Conservation (phyloP, 768 basidiomycete species). For the Leccinum subtestaceum region DNA sequence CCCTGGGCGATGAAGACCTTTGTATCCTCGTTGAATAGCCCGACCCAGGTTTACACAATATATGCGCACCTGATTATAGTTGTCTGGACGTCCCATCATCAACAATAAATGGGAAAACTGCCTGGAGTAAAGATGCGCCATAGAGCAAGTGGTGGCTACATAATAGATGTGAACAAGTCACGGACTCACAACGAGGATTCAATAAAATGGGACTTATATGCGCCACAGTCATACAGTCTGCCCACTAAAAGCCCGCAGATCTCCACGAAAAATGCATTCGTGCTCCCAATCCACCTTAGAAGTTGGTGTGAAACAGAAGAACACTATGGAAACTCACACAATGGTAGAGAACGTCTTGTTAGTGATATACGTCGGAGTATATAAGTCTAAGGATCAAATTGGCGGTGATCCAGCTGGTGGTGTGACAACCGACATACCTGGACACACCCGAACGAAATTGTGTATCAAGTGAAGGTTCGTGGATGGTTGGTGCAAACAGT, state of each 20-base stretch:
- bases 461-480: conserved; percentile 25
- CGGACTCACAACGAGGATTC: conserved; percentile 34
- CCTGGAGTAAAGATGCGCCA: conserved; percentile 16
- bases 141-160: conserved; percentile 22
- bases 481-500: no score
- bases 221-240: conserved; percentile 47
- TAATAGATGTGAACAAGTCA: conserved; percentile 6
- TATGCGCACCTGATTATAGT: conserved; percentile 41
- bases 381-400: conserved; percentile 34
- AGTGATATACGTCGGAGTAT: conserved; percentile 36
- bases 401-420: background rate
- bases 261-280: conserved; percentile 46
- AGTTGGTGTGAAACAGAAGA: background rate
- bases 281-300: conserved; percentile 45
- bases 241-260: conserved; percentile 45
- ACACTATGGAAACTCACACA: conserved; percentile 29
- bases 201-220: no score
- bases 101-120: conserved; percentile 42
- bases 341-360: conserved; percentile 37
- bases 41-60: no score
- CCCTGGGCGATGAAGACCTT: conserved; percentile 55
- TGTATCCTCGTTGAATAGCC: background rate
- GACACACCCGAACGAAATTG: conserved; percentile 41
- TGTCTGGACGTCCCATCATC: conserved; percentile 40
- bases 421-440: conserved; percentile 26